These are phyloP conservation scores for Monilinia vaccinii-corymbosi DNA, from an alignment of 2,329 filamentous ascomycete species.

Conservation along the genomic window DNA sequence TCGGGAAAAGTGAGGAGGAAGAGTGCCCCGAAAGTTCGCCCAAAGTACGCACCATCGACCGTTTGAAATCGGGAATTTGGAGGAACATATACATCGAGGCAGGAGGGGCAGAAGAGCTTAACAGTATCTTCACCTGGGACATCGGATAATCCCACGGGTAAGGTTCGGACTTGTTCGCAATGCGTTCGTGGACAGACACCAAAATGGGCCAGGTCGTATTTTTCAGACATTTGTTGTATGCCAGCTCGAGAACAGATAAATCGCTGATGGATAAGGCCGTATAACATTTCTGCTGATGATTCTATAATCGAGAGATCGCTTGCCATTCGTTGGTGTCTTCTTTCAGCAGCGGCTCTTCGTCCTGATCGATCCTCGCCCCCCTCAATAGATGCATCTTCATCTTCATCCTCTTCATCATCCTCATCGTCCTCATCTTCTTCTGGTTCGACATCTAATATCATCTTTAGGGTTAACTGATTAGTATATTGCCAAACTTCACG, in stretches of 20 bases:
- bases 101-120: constrained; percentile 95
- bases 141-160: constrained; percentile 89
- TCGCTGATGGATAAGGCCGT: constrained; percentile 94
- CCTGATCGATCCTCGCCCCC: constrained; percentile 48
- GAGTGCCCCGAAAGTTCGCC: constrained; percentile 89
- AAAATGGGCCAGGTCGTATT: constrained; percentile 95
- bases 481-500: background rate
- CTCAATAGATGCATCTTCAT: constrained; percentile 59
- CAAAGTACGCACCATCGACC: constrained; percentile 96
- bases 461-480: constrained; percentile 37
- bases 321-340: constrained; percentile 75
- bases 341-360: constrained; percentile 44
- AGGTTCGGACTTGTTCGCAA: constrained; percentile 81
- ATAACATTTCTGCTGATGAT: constrained; percentile 94
- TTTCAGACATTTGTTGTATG: constrained; percentile 98
- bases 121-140: constrained; percentile 95
- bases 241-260: constrained; percentile 95
- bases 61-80: constrained; percentile 96
- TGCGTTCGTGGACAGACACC: constrained; percentile 90
- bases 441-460: constrained; percentile 97
- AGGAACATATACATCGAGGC: constrained; percentile 92
- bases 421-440: constrained; percentile 88
- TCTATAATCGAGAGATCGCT: constrained; percentile 94
- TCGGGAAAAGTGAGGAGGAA: constrained; percentile 99
- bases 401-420: constrained; percentile 57